A percentile compares a stretch with the other conserved stretches of the same genome.
phyloP scores from a whole-genome alignment of 1,139 yeast genomes.

The Kodamaea suecica region DNA sequence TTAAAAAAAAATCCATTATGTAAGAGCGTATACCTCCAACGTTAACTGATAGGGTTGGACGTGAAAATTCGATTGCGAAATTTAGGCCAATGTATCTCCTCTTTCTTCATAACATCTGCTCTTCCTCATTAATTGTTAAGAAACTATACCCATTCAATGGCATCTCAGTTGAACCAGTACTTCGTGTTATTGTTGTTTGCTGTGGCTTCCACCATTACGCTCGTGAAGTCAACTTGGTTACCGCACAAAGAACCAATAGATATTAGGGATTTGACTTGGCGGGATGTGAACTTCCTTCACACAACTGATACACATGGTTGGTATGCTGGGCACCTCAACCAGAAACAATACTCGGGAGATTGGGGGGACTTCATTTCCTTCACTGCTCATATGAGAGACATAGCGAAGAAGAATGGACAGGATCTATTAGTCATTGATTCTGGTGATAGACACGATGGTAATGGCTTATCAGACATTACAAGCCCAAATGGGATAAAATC shows the following conservation, averaged over 20 bases:
- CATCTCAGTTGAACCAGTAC: background rate
- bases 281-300: constrained; percentile 76
- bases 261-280: constrained; percentile 54
- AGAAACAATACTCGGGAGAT: constrained; percentile 71
- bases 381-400: constrained; percentile 43
- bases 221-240: background rate
- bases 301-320: constrained; percentile 97
- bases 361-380: constrained; percentile 94
- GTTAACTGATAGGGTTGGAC: constrained; percentile 1
- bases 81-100: no score
- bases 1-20: constrained; percentile 1
- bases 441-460: constrained; percentile 95
- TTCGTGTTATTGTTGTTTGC: background rate
- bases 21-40: background rate
- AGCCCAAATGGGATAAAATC: constrained; percentile 65
- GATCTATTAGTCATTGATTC: constrained; percentile 80
- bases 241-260: no score
- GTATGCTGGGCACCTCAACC: constrained; percentile 84
- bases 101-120: no score
- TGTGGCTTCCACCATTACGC: background rate
- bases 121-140: no score
- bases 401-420: constrained; percentile 44
- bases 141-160: background rate
- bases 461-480: constrained; percentile 82
- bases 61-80: background rate